Percentiles rank a stretch among this genome's conserved stretches.
Evolutionary conservation across 345 rosid genomes (phyloP).

Genomic region (Euphorbia tirucalli): DNA sequence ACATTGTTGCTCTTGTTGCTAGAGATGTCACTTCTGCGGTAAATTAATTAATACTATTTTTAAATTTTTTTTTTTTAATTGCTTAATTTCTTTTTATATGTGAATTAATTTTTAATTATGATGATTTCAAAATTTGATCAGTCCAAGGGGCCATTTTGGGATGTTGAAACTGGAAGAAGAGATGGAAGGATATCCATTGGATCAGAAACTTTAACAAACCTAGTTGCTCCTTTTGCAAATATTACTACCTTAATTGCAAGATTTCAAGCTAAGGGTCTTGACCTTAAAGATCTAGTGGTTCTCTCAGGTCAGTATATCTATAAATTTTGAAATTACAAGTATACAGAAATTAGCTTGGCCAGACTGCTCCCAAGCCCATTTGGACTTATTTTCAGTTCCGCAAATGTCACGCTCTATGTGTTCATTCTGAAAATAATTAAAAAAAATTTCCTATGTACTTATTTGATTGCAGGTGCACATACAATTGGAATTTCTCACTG

Average conservation of each 20-base stretch:
- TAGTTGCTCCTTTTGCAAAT: constrained; percentile 39
- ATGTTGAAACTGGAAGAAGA: constrained; percentile 67
- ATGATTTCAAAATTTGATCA: constrained; percentile 3
- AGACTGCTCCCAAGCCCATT: no score
- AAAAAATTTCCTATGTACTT: no score
- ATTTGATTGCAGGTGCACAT: constrained; percentile 44
- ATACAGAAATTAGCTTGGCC: no score
- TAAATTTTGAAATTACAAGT: no score
- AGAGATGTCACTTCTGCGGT: constrained; percentile 57
- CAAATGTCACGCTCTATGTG: no score
- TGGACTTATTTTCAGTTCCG: no score
- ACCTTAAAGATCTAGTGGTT: constrained; percentile 51
- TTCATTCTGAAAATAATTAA: no score
- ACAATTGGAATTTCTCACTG: constrained; percentile 71
- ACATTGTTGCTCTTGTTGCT: constrained; percentile 62
- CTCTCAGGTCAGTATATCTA: constrained; percentile 35
- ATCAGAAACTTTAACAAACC: constrained; percentile 25
- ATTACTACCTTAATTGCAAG: constrained; percentile 32
- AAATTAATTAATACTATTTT: no score
- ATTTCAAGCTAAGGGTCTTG: constrained; percentile 40
- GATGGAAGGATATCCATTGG: constrained; percentile 53
- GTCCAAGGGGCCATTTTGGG: constrained; percentile 42
- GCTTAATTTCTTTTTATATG: no score
- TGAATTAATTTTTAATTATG: no score
- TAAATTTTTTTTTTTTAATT: no score